Evolutionary conservation across 768 basidiomycete genomes (phyloP).

Genomic region (Termitomyces sp.): DNA sequence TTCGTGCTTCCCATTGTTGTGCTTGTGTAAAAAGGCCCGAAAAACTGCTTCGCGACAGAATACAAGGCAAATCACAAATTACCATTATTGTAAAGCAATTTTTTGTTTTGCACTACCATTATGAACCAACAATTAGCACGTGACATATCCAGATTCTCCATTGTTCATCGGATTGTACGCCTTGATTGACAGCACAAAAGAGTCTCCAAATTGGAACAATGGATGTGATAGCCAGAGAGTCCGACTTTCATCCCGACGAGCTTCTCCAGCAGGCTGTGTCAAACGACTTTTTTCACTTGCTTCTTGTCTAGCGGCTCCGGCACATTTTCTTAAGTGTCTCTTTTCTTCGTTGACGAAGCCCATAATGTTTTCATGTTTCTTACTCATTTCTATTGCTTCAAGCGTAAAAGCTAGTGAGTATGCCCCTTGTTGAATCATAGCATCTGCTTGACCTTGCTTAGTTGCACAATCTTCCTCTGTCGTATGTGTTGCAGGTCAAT

Average conservation of each 20-base stretch:
- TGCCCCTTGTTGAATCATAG: too few relatives aligned
- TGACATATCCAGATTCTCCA: neutral
- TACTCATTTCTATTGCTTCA: conserved; percentile 25
- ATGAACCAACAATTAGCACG: neutral
- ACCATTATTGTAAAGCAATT: too few relatives aligned
- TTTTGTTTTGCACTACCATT: too few relatives aligned
- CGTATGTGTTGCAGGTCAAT: conserved; percentile 86
- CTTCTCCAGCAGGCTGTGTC: neutral
- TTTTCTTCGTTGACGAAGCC: conserved; percentile 20
- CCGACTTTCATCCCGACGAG: neutral
- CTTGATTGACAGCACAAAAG: conserved; percentile 1
- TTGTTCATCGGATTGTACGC: neutral
- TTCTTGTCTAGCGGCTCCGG: neutral
- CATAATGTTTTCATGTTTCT: conserved; percentile 29
- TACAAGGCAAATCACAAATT: too few relatives aligned
- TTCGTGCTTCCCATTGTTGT: too few relatives aligned
- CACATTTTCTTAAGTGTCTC: neutral
- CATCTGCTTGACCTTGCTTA: conserved; percentile 11
- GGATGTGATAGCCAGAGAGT: conserved; percentile 6
- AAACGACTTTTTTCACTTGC: conserved; percentile 7
- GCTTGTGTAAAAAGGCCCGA: too few relatives aligned
- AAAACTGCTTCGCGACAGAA: too few relatives aligned
- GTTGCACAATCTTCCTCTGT: conserved; percentile 43
- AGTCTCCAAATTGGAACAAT: conserved; percentile 13
- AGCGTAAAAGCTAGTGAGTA: conserved; percentile 32